A percentile compares a stretch with the other conserved stretches of the same genome.
Evolutionary conservation across 129 eudicot species (phyloP).

Genomic region (Cynara cardunculus): DNA sequence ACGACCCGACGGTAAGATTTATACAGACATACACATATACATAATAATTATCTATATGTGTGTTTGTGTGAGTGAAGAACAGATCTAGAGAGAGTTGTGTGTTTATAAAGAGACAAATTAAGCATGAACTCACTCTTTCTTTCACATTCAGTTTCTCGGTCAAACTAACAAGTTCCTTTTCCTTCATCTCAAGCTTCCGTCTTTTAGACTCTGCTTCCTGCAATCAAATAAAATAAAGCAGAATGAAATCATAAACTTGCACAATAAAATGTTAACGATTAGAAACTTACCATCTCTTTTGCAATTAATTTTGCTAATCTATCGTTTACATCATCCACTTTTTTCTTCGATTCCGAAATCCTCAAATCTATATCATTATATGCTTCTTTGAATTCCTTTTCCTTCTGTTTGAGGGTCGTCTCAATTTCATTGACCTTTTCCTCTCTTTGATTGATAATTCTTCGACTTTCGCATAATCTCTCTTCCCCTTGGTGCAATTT

Average conservation of each 20-base stretch:
- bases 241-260: background rate
- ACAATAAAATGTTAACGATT: background rate
- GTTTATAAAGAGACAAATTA: background rate
- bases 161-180: constrained; percentile 48
- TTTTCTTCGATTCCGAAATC: constrained; percentile 35
- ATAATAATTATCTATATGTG: background rate
- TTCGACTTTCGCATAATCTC: constrained; percentile 64
- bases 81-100: background rate
- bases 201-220: constrained; percentile 60
- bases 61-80: background rate
- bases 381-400: constrained; percentile 50
- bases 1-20: no score
- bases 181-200: constrained; percentile 53
- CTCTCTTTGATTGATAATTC: constrained; percentile 55
- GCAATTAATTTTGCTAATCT: constrained; percentile 36
- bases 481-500: constrained; percentile 80
- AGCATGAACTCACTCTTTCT: constrained; percentile 64
- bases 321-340: constrained; percentile 52
- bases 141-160: constrained; percentile 52
- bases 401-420: constrained; percentile 43
- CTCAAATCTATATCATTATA: constrained; percentile 41
- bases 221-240: constrained; percentile 8
- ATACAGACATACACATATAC: no score
- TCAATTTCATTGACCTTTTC: constrained; percentile 57
- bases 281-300: constrained; percentile 64